Base-by-base conservation (phyloP, 441 rosid species). In the Euphorbia schlechtendalii region DNA sequence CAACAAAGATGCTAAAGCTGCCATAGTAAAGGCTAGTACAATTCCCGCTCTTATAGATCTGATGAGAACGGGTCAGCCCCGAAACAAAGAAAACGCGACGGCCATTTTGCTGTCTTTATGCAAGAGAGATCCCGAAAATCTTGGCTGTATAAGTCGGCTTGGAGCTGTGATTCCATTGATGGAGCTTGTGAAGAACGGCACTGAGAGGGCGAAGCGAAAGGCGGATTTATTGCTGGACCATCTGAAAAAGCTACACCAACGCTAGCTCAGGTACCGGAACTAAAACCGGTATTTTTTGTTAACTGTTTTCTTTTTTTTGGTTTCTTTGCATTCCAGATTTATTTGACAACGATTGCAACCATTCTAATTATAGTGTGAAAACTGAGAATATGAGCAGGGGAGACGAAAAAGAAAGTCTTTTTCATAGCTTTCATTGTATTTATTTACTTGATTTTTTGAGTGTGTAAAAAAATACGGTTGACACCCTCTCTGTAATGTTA, bases 191-290 rank as follows among this genome's bases (percentile, higher is more conserved):
- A 83, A 74, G 66, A 77, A 66, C 53, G 96, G 98, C 24, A 87
- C 96, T 0, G 95, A 89, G 79, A 84, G 98, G 80, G 92, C 92
- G 28, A 85, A 89, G 73, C 58, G 89, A 40, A 89, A 87, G 79
- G 95, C 96, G 48, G 69, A 76, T 30, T 83, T 87, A 40, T 71
- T 92, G 79, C 70, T 92, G 69, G 96, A 87, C 74, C 89, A 78
- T 77, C 83, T 92, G 41, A 78, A 67, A 49, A 86, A 76, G 65
- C 69, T 75, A 61, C 82, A 77, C 60, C 74, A 73, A 64, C 83
- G 76, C 63, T 72, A 73, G 65, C 78, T 12, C 59, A 74, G 49
- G 64, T 15, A 43, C 52, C 27, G 43, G 61, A 27, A 43, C 58
- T 24, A 43, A 64, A 34, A 38, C 28, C 59, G 49, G 36, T 40